Evolutionary conservation across 2,329 filamentous ascomycete genomes (phyloP), one percentile per base, ranked within the genome.

Genomic region (Fusarium luffae): DNA sequence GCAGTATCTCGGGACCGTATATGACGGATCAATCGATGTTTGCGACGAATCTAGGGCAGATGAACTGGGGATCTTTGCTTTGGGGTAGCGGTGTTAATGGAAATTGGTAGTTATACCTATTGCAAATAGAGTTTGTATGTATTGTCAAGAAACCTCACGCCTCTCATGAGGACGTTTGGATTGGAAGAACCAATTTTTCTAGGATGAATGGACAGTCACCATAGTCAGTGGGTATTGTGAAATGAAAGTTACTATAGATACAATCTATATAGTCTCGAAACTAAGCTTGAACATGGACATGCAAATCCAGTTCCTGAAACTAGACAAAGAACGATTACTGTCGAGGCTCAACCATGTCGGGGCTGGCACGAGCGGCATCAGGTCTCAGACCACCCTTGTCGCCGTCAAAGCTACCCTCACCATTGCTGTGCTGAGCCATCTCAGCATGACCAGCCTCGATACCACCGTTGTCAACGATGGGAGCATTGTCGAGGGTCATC

Each of bases 401-500:
- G 12, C 37, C 69, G 3, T 70, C 69, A 8, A 47, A 19, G 3
- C 69, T 71, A 10, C 49, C 34, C 13, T 67, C 62, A 2, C 25
- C 61, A 2, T 69, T 69, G 0, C 48, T 63, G 2, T 63, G 54
- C 1, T 43, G 30, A 4, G 11, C 13, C n/a, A 12, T 34, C 7
- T 50, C 30, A 9, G 12, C 4, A 3, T 56, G 51, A 0, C 62
- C 69, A 25, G 28, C 69, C n/a, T 71, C 69, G 0, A 71, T 43
- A 0, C 69, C 68, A 6, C 59, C 66, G 9, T 63, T 55, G 16
- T 72, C 30, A 3, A 67, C 10, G 14, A 69, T 18, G 0, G 66
- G 56, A 3, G 61, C 19, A 1, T 72, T 49, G 13, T 68, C 69
- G 2, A 72, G 23, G 0, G 69, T 71, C 57, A 72, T 56, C 12